Evolutionary conservation across 768 basidiomycete species (phyloP).

Genomic region (Boletellus emodensis): DNA sequence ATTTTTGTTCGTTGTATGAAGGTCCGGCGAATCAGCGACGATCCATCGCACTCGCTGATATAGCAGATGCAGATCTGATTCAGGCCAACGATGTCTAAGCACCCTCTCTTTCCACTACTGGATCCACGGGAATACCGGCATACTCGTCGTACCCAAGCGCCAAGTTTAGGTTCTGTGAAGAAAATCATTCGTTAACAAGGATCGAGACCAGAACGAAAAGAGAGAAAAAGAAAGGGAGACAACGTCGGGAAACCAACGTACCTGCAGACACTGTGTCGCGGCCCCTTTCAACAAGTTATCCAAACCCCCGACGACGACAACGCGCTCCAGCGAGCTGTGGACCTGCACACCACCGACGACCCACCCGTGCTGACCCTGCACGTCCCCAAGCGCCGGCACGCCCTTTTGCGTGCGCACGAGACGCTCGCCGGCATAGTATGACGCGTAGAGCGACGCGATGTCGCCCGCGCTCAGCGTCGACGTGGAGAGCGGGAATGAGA

Average conservation of each 20-base stretch:
- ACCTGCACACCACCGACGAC: slow-evolving; percentile 91
- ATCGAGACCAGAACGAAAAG: background rate
- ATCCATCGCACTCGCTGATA: too few relatives aligned
- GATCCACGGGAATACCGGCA: slow-evolving; percentile 59
- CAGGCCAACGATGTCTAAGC: slow-evolving; percentile 3
- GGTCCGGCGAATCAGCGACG: too few relatives aligned
- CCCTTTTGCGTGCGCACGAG: slow-evolving; percentile 65
- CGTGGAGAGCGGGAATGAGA: slow-evolving; percentile 73
- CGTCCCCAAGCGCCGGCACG: slow-evolving; percentile 70
- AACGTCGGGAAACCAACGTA: slow-evolving; percentile 31
- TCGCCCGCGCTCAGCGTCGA: slow-evolving; percentile 63
- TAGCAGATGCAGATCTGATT: too few relatives aligned
- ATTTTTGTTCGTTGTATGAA: too few relatives aligned
- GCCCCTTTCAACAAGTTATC: slow-evolving; percentile 98
- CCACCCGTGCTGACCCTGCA: slow-evolving; percentile 86
- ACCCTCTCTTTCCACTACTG: background rate
- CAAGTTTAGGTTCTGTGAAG: slow-evolving; percentile 76
- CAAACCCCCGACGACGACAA: slow-evolving; percentile 92
- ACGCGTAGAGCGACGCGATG: slow-evolving; percentile 67
- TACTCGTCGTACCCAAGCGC: slow-evolving; percentile 85
- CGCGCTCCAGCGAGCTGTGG: slow-evolving; percentile 82
- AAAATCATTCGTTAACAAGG: background rate
- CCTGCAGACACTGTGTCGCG: slow-evolving; percentile 97
- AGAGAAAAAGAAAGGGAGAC: too few relatives aligned
- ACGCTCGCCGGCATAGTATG: slow-evolving; percentile 71